A percentile compares a stretch with the other conserved stretches of the same genome.
These are phyloP conservation scores for Scedosporium minutisporum DNA, from an alignment of 2,329 filamentous ascomycete genomes.

Conservation along the genomic window DNA sequence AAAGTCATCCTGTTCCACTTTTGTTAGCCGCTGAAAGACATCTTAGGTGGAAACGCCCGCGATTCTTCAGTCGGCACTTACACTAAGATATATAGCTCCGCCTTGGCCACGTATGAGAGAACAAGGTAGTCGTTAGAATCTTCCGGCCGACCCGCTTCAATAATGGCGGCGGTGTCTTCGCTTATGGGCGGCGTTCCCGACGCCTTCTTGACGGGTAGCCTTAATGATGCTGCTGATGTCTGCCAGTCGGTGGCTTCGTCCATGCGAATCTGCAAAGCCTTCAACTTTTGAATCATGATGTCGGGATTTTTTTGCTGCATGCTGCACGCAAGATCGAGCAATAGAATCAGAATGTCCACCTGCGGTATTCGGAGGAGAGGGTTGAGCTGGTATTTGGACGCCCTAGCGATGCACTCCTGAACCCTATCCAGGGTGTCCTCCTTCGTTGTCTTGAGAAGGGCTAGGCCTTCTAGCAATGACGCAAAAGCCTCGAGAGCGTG, in stretches of 20 bases:
- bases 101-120: slow-evolving; percentile 50
- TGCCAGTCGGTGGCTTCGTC: slow-evolving; percentile 47
- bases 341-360: slow-evolving; percentile 53
- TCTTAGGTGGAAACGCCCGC: background rate
- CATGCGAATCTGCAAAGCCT: slow-evolving; percentile 49
- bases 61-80: slow-evolving; percentile 23
- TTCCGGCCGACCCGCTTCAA: slow-evolving; percentile 36
- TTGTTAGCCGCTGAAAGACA: background rate
- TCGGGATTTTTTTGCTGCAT: slow-evolving; percentile 53
- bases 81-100: slow-evolving; percentile 47
- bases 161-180: slow-evolving; percentile 44
- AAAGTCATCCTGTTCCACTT: slow-evolving; percentile 36
- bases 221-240: slow-evolving; percentile 35
- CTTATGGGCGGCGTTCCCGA: slow-evolving; percentile 32
- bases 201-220: slow-evolving; percentile 47
- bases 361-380: slow-evolving; percentile 54
- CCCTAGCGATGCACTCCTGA: slow-evolving; percentile 64
- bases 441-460: slow-evolving; percentile 54
- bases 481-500: slow-evolving; percentile 55
- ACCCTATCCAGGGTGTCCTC: slow-evolving; percentile 60
- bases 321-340: slow-evolving; percentile 62
- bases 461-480: slow-evolving; percentile 58
- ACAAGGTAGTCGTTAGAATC: slow-evolving; percentile 44
- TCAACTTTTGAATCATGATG: slow-evolving; percentile 49
- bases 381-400: slow-evolving; percentile 60